phyloP scores from a whole-genome alignment of 768 basidiomycete genomes.

The Leucosporidium creatinivorum region DNA sequence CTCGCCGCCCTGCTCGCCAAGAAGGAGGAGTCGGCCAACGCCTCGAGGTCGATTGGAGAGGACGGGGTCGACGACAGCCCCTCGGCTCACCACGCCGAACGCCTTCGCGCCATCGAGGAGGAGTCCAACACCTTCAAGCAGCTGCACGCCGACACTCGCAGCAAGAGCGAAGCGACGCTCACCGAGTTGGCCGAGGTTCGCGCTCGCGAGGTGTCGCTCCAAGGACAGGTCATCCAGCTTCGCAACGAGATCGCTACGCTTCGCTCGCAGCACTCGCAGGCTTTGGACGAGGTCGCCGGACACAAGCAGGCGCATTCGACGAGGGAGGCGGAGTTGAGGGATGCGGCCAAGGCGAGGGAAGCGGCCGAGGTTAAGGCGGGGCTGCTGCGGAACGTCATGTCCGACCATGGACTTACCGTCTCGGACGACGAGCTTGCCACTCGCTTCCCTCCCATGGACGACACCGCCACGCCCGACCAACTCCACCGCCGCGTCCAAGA shows the following conservation, averaged over 20 bases:
- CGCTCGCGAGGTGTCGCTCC: slow-evolving; percentile 44
- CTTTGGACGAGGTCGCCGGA: slow-evolving; percentile 60
- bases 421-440: slow-evolving; percentile 58
- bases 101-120: slow-evolving; percentile 26
- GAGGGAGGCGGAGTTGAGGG: slow-evolving; percentile 59
- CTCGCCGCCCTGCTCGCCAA: slow-evolving; percentile 25
- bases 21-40: slow-evolving; percentile 10
- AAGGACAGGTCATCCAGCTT: slow-evolving; percentile 68
- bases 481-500: slow-evolving; percentile 53
- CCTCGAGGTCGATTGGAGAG: background rate
- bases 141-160: slow-evolving; percentile 25
- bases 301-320: slow-evolving; percentile 62
- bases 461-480: slow-evolving; percentile 40
- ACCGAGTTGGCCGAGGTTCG: slow-evolving; percentile 27
- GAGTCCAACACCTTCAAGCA: slow-evolving; percentile 20
- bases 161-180: slow-evolving; percentile 6
- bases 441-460: slow-evolving; percentile 34
- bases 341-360: slow-evolving; percentile 58
- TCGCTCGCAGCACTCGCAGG: slow-evolving; percentile 62
- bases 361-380: slow-evolving; percentile 66
- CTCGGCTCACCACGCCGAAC: background rate
- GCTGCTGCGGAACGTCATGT: slow-evolving; percentile 75
- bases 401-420: slow-evolving; percentile 74
- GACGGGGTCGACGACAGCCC: slow-evolving; percentile 1
- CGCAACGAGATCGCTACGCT: slow-evolving; percentile 75